Conservation (phyloP, 2,329 filamentous ascomycete genomes). For the Penicillium sp. region DNA sequence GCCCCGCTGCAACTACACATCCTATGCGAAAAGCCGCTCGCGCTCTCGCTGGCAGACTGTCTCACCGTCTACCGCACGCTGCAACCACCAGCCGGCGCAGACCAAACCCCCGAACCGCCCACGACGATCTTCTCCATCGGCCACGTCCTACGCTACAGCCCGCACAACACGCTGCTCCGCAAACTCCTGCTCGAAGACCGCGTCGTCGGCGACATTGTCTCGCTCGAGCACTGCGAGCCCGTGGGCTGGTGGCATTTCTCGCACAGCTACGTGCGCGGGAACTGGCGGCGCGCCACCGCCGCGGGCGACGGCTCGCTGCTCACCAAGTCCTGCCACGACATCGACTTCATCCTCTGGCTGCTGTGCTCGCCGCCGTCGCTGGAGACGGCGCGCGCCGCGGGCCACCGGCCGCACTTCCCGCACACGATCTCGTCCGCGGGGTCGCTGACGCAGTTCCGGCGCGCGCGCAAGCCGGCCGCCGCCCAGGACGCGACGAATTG, state of each 20-base stretch:
- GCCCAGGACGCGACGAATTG: slow-evolving; percentile 84
- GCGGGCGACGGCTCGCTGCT: slow-evolving; percentile 74
- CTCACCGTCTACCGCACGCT: slow-evolving; percentile 60
- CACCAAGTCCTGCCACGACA: slow-evolving; percentile 94
- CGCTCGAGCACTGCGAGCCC: slow-evolving; percentile 87
- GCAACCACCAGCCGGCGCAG: slow-evolving; percentile 21
- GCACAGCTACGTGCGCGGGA: slow-evolving; percentile 85
- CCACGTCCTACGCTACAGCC: slow-evolving; percentile 89
- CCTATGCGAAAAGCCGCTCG: slow-evolving; percentile 93
- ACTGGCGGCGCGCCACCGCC: slow-evolving; percentile 80
- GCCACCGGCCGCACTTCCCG: slow-evolving; percentile 64
- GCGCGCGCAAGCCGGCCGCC: slow-evolving; percentile 67
- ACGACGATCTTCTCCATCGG: slow-evolving; percentile 77
- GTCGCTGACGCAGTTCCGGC: slow-evolving; percentile 72
- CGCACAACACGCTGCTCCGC: slow-evolving; percentile 82
- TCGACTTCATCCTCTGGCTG: slow-evolving; percentile 89
- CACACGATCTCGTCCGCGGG: slow-evolving; percentile 72
- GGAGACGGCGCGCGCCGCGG: slow-evolving; percentile 23
- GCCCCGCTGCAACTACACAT: slow-evolving; percentile 71
- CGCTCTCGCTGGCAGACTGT: slow-evolving; percentile 74
- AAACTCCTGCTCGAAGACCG: slow-evolving; percentile 71
- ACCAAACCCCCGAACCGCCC: slow-evolving; percentile 18
- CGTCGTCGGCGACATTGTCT: slow-evolving; percentile 79
- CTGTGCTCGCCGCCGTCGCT: slow-evolving; percentile 66
- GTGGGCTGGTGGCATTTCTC: slow-evolving; percentile 96